These are phyloP conservation scores for Diutina neorugosa DNA, from an alignment of 1,139 yeast species.

Conservation along the genomic window DNA sequence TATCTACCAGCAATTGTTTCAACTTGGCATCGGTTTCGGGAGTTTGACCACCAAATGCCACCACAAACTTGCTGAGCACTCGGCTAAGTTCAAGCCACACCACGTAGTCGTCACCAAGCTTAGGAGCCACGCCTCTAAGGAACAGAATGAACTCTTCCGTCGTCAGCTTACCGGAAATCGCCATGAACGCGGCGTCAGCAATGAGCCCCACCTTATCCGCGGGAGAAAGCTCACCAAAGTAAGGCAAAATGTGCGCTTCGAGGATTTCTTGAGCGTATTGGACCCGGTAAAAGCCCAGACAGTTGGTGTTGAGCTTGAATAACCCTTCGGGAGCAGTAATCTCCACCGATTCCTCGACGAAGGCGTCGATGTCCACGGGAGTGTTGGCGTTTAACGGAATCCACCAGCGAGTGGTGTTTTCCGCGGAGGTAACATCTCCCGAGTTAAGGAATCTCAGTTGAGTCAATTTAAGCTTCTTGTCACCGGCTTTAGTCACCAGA, in stretches of 20 bases:
- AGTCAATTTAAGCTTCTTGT: slow-evolving; percentile 19
- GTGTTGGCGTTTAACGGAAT: slow-evolving; percentile 37
- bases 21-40: slow-evolving; percentile 16
- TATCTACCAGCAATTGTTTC: slow-evolving; percentile 12
- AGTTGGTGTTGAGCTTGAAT: slow-evolving; percentile 51
- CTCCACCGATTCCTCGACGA: slow-evolving; percentile 12
- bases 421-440: slow-evolving; percentile 36
- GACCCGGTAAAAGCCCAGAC: slow-evolving; percentile 57
- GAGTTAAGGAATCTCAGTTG: slow-evolving; percentile 47
- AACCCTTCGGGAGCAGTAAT: slow-evolving; percentile 13
- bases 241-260: slow-evolving; percentile 18
- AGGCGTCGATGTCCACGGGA: slow-evolving; percentile 9
- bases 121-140: background rate
- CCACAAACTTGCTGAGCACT: slow-evolving; percentile 28
- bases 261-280: slow-evolving; percentile 43
- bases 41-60: slow-evolving; percentile 33
- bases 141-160: slow-evolving; percentile 30
- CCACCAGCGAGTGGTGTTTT: slow-evolving; percentile 51
- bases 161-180: slow-evolving; percentile 49
- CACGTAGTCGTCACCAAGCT: slow-evolving; percentile 27
- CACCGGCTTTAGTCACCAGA: slow-evolving; percentile 10
- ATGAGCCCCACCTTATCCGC: slow-evolving; percentile 58
- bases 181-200: slow-evolving; percentile 50
- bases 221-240: slow-evolving; percentile 30
- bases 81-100: slow-evolving; percentile 56